Evolutionary conservation across 23 red algal species (phyloP), one percentile per base, ranked within the genome.

Genomic region (Porphyridium purpureum): DNA sequence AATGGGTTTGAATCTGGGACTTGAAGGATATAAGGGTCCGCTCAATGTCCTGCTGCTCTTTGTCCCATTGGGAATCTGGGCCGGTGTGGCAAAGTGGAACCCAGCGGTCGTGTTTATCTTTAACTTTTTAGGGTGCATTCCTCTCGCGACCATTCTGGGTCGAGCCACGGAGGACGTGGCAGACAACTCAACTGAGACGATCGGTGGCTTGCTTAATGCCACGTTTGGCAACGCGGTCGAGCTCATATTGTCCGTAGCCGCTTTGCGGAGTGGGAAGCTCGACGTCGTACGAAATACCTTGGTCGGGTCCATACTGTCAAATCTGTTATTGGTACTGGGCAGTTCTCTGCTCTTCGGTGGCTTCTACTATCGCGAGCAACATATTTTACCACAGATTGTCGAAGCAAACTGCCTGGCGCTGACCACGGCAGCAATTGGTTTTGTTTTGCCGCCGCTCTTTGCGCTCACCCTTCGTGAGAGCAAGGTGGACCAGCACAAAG

Each of bases 181-280:
- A 4, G 76, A 68, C 61, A 63, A 82, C 29, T 76, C 87, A 15
- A 94, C 68, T 44, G 44, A 73, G 46, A 76, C 76, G 3, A 33
- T 82, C 19, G 87, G 87, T 1, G 75, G 67, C 24, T 52, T 94
- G 17, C 50, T 94, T 14, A 94, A 94, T 33, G 87, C 80, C 19
- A 94, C 76, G 22, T 83, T 94, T 70, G 87, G 87, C 7, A 94
- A 94, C 31, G 87, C 87, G 2, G 87, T 94, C 29, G 87, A 94
- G 56, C 35, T 94, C 14, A 94, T 94, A 54, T 50, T 94, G 20
- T 76, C 64, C 8, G 52, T 94, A 4, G 54, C 71, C 7, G 74
- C 87, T 0, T 48, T 94, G 44, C 70, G 57, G 6, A 66, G 69
- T 5, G 67, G 70, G 33, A 50, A 73, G 60, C 34, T 81, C 47